Conservation (phyloP, 768 basidiomycete species). For the Brasilioporus rufonigricans region DNA sequence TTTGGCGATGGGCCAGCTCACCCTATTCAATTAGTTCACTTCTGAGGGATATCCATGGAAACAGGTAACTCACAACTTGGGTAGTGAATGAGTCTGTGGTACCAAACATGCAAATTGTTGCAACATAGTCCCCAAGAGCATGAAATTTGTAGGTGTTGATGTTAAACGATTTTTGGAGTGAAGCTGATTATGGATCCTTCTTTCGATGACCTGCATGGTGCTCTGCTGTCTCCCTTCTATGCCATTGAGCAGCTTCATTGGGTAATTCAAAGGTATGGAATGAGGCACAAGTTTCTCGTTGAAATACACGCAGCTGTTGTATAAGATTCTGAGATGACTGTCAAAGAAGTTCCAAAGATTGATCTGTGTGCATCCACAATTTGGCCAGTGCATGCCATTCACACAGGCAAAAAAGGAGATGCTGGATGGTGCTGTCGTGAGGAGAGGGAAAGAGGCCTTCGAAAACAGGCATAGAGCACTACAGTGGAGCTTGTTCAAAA, state of each 20-base stretch:
- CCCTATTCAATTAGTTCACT: background rate
- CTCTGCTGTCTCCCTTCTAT: background rate
- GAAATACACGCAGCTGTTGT: background rate
- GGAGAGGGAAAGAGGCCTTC: background rate
- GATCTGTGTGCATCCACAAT: background rate
- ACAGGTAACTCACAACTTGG: background rate
- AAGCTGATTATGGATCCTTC: background rate
- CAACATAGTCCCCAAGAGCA: background rate
- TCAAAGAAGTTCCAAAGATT: background rate
- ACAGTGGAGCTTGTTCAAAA: too few relatives aligned
- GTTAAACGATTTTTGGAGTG: background rate
- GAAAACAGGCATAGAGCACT: background rate
- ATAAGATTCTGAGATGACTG: background rate
- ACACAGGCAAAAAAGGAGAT: background rate
- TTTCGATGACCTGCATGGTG: background rate
- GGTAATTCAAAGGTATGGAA: background rate
- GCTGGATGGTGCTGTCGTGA: background rate
- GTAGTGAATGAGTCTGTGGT: background rate
- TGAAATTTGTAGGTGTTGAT: background rate
- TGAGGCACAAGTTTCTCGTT: background rate
- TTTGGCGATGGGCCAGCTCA: too few relatives aligned
- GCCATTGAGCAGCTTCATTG: background rate
- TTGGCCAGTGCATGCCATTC: constrained; percentile 1
- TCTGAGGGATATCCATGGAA: background rate
- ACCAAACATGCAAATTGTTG: background rate